Conservation (phyloP, 2,329 filamentous ascomycete genomes). For the Capronia coronata region DNA sequence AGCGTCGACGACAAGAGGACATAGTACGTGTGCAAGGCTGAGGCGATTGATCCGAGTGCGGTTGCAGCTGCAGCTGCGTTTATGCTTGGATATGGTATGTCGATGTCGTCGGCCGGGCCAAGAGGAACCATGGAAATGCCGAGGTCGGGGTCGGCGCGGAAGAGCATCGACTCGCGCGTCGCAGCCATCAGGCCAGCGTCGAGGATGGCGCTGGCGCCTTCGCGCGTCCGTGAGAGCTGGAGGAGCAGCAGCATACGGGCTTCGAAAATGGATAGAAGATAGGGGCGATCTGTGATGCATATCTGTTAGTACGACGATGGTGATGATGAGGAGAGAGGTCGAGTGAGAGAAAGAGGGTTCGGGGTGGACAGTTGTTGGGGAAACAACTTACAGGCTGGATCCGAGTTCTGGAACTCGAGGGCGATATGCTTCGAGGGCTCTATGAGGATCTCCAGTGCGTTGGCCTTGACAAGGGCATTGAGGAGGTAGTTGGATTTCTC, state of each 20-base stretch:
- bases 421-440: slow-evolving; percentile 77
- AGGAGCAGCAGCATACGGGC: slow-evolving; percentile 76
- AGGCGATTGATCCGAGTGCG: slow-evolving; percentile 41
- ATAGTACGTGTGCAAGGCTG: slow-evolving; percentile 75
- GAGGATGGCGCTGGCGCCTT: slow-evolving; percentile 80
- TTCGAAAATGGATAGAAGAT: slow-evolving; percentile 57
- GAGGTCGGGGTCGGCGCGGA: slow-evolving; percentile 84
- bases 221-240: slow-evolving; percentile 72
- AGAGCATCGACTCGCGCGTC: slow-evolving; percentile 75
- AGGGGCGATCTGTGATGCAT: slow-evolving; percentile 44
- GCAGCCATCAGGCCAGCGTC: slow-evolving; percentile 81
- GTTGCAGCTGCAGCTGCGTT: not conserved
- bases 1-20: slow-evolving; percentile 72
- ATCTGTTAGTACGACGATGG: slow-evolving; percentile 4
- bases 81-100: not conserved
- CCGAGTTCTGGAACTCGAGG: slow-evolving; percentile 59
- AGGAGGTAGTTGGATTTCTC: slow-evolving; percentile 70
- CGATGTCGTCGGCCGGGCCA: slow-evolving; percentile 2
- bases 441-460: slow-evolving; percentile 84
- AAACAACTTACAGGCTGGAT: slow-evolving; percentile 51
- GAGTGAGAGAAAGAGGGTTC: too few relatives aligned
- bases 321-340: too few relatives aligned
- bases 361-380: too few relatives aligned
- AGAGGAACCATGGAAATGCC: slow-evolving; percentile 50
- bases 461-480: slow-evolving; percentile 72